Conservation (phyloP, 176 grass and related monocot species). For the Cymbopogon citratus region DNA sequence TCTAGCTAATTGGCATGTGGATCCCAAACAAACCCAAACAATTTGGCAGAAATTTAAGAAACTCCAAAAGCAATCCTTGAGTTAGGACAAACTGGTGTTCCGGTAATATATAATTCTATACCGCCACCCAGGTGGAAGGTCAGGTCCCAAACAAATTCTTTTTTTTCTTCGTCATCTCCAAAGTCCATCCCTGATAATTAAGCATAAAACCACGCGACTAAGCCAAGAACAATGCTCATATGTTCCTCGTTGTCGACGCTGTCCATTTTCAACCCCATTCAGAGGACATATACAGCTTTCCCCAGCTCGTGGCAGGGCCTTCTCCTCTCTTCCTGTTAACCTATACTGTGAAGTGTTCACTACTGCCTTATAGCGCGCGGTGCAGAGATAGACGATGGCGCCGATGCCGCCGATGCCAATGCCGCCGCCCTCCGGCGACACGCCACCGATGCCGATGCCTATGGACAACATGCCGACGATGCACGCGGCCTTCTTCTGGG, state of each 20-base stretch:
- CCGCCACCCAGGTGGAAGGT: neutral
- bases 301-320: neutral
- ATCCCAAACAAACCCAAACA: too few relatives aligned
- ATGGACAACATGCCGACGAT: neutral
- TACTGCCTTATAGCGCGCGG: neutral
- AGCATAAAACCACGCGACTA: neutral
- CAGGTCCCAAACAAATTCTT: neutral
- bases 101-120: too few relatives aligned
- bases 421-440: neutral
- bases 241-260: neutral
- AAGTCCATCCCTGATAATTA: neutral
- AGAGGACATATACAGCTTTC: neutral
- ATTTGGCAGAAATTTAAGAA: too few relatives aligned
- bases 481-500: slow-evolving; percentile 65
- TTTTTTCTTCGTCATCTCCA: neutral
- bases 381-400: neutral
- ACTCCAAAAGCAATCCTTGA: too few relatives aligned
- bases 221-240: neutral
- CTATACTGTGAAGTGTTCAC: neutral
- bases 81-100: too few relatives aligned
- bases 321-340: neutral
- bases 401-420: too few relatives aligned
- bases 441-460: neutral
- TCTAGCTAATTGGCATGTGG: too few relatives aligned
- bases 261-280: neutral